Percentiles rank a stretch among this genome's conserved stretches.
Evolutionary conservation across 2,329 filamentous ascomycete genomes (phyloP).

Genomic region (Fusarium begoniae): DNA sequence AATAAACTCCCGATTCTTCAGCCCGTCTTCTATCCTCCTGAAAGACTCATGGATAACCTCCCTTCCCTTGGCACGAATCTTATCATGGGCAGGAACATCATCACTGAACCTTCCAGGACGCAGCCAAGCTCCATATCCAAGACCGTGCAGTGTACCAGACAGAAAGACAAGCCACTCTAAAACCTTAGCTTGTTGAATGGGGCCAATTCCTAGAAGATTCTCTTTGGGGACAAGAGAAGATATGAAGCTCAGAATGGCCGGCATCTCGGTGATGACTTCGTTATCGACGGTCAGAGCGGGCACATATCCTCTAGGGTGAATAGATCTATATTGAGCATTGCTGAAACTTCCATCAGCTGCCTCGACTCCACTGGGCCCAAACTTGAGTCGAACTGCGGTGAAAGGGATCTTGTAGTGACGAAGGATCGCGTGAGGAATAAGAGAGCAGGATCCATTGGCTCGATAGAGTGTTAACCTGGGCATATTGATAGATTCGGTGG

Average conservation of each 20-base stretch:
- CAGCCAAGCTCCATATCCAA: constrained; percentile 40
- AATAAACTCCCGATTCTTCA: not conserved
- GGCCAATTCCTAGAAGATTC: constrained; percentile 33
- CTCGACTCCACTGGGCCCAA: constrained; percentile 24
- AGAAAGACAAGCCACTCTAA: constrained; percentile 48
- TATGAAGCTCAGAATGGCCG: constrained; percentile 47
- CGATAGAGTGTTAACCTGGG: constrained; percentile 44
- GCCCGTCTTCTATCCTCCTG: not conserved
- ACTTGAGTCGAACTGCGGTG: constrained; percentile 28
- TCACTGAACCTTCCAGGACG: constrained; percentile 43
- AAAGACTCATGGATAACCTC: not conserved
- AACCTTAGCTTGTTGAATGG: constrained; percentile 38
- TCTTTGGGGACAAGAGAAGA: constrained; percentile 33
- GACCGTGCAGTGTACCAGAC: constrained; percentile 45
- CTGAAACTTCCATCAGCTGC: constrained; percentile 47
- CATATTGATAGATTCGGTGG: not conserved
- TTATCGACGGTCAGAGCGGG: constrained; percentile 44
- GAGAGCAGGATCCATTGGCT: constrained; percentile 43
- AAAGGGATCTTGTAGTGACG: constrained; percentile 44
- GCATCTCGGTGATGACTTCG: constrained; percentile 46
- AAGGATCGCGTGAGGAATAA: constrained; percentile 45
- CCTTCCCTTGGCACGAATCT: constrained; percentile 6
- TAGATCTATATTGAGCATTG: constrained; percentile 40
- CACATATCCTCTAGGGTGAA: constrained; percentile 46
- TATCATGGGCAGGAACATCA: constrained; percentile 1